These are phyloP conservation scores for Colletotrichum caudatum DNA, from an alignment of 2,329 filamentous ascomycete species.

Conservation along the genomic window DNA sequence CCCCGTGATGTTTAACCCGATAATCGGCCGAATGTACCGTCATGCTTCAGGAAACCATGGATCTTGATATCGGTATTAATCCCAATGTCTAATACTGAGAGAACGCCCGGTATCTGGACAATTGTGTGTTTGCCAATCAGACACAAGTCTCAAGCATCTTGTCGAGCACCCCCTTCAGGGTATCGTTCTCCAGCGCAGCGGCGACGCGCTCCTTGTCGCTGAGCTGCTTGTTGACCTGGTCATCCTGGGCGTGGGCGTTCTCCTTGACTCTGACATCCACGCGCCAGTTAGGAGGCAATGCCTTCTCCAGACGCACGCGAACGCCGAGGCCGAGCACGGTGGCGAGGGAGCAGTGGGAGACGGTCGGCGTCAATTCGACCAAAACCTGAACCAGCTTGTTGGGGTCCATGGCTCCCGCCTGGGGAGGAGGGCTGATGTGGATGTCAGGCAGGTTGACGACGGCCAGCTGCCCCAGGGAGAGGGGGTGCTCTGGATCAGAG, in stretches of 20 bases:
- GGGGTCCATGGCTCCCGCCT: conserved; percentile 62
- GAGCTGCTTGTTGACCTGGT: conserved; percentile 96
- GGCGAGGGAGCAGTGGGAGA: conserved; percentile 95
- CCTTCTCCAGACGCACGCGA: conserved; percentile 89
- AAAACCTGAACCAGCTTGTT: conserved; percentile 77
- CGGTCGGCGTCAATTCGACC: conserved; percentile 94
- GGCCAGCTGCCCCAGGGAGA: conserved; percentile 91
- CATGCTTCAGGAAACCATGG: neutral
- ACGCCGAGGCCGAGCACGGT: conserved; percentile 97
- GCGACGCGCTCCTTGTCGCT: conserved; percentile 97
- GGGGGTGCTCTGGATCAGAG: conserved; percentile 94
- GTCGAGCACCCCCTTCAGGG: conserved; percentile 85
- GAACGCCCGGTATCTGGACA: neutral
- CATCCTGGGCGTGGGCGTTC: conserved; percentile 93
- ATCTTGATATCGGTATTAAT: conserved; percentile 9
- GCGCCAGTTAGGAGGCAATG: conserved; percentile 89
- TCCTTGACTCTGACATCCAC: conserved; percentile 95
- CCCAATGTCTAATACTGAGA: neutral
- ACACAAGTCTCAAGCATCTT: conserved; percentile 94
- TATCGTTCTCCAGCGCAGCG: conserved; percentile 93
- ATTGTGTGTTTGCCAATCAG: conserved; percentile 50
- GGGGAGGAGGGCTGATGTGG: conserved; percentile 77
- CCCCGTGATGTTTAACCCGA: neutral
- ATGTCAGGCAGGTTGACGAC: conserved; percentile 98
- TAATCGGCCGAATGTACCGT: neutral